Evolutionary conservation across 108 stramenopile species (phyloP).

Genomic region (Fragilaria crotonensis): DNA sequence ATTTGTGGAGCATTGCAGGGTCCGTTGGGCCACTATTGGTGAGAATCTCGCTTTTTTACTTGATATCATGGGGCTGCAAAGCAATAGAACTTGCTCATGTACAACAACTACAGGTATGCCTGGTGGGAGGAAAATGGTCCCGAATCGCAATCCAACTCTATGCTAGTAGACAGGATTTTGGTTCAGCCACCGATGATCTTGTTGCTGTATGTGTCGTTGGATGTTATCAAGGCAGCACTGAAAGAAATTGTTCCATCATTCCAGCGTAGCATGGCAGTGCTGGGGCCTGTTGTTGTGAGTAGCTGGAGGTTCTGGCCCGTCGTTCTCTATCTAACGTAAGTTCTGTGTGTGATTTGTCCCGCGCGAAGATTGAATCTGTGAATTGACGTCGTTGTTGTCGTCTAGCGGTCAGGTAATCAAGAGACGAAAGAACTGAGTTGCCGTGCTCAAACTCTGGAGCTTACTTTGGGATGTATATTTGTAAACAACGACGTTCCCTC

Average conservation of each 20-base stretch:
- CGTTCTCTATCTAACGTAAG: neutral
- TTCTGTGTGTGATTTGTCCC: neutral
- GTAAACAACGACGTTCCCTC: too few relatives aligned
- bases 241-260: neutral
- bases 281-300: neutral
- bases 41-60: neutral
- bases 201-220: neutral
- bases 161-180: neutral
- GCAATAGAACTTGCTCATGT: neutral
- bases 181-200: neutral
- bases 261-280: neutral
- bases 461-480: too few relatives aligned
- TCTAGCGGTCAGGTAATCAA: too few relatives aligned
- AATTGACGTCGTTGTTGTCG: too few relatives aligned
- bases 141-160: neutral
- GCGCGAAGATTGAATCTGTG: too few relatives aligned
- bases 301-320: neutral
- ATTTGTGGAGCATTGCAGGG: neutral
- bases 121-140: neutral
- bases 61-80: neutral
- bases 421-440: too few relatives aligned
- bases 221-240: neutral
- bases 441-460: too few relatives aligned
- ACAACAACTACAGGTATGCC: neutral
- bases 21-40: constrained; percentile 1